Evolutionary conservation across 371 early-diverging fungal species (phyloP).

Genomic region (Coemansia sp.): DNA sequence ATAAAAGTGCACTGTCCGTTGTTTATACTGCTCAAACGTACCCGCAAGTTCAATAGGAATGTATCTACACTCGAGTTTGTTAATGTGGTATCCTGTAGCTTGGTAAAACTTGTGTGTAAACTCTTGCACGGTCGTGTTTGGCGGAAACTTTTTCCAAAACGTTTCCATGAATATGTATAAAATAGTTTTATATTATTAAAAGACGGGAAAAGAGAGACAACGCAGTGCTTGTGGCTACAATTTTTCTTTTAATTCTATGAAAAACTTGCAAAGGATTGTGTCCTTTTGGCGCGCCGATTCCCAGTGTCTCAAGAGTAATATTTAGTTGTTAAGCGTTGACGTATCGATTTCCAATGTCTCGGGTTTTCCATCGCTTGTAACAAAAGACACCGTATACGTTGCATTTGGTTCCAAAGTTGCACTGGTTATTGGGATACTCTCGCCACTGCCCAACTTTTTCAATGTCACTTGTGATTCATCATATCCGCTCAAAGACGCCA

Average conservation of each 20-base stretch:
- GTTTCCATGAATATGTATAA: not conserved
- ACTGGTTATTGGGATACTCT: too few relatives aligned
- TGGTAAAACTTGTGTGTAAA: not conserved
- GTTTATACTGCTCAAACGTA: conserved; percentile 1
- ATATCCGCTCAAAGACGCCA: not conserved
- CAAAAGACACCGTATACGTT: too few relatives aligned
- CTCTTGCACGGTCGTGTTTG: not conserved
- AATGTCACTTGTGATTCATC: not conserved
- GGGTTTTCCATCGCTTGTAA: too few relatives aligned
- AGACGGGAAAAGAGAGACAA: not conserved
- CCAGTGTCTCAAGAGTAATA: too few relatives aligned
- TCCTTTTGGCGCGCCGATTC: not conserved
- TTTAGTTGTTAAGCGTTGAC: too few relatives aligned
- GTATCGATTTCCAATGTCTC: too few relatives aligned
- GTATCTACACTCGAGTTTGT: not conserved
- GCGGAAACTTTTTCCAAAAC: not conserved
- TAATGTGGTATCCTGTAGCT: not conserved
- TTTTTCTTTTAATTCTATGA: conserved; percentile 6
- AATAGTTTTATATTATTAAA: not conserved
- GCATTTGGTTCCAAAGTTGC: too few relatives aligned
- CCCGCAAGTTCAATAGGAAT: not conserved
- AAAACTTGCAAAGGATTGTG: not conserved
- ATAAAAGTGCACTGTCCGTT: not conserved
- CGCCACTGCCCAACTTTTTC: too few relatives aligned
- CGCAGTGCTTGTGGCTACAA: too few relatives aligned